These are phyloP conservation scores for Rhizopogon salebrosus DNA, from an alignment of 768 basidiomycete genomes.

Conservation along the genomic window DNA sequence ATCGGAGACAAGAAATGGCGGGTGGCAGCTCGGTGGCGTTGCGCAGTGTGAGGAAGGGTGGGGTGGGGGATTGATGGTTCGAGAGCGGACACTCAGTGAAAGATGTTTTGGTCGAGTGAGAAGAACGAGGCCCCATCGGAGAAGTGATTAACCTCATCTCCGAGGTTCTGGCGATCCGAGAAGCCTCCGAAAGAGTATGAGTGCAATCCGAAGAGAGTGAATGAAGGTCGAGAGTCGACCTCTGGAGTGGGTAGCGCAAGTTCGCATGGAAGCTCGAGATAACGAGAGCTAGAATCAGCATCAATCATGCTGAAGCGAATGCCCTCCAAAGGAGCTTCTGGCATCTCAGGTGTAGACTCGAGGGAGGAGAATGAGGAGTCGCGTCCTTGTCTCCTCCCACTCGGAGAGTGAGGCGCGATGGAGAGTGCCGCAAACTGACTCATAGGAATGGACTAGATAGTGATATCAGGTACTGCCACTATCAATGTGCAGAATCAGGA, in stretches of 20 bases:
- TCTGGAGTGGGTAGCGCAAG: slow-evolving; percentile 13
- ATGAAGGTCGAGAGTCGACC: slow-evolving; percentile 15
- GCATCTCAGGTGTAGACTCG: slow-evolving; percentile 53
- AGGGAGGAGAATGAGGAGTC: slow-evolving; percentile 49
- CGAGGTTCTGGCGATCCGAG: slow-evolving; percentile 27
- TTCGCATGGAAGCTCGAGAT: slow-evolving; percentile 22
- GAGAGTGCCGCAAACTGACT: slow-evolving; percentile 51
- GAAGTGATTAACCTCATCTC: slow-evolving; percentile 38
- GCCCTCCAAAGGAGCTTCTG: slow-evolving; percentile 33
- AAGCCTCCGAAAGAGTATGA: slow-evolving; percentile 41
- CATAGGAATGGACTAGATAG: slow-evolving; percentile 28
- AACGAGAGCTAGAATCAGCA: slow-evolving; percentile 32
- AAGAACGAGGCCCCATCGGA: slow-evolving; percentile 34
- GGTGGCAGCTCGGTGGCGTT: slow-evolving; percentile 25
- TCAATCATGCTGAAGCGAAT: slow-evolving; percentile 33
- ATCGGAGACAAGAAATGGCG: slow-evolving; percentile 13
- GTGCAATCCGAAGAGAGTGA: slow-evolving; percentile 32
- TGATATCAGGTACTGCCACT: background rate
- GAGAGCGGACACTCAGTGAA: slow-evolving; percentile 35
- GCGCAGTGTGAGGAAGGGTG: slow-evolving; percentile 21
- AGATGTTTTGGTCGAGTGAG: slow-evolving; percentile 41
- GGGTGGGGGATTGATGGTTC: slow-evolving; percentile 19
- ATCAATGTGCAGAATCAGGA: background rate
- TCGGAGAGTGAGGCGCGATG: slow-evolving; percentile 49
- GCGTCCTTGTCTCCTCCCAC: slow-evolving; percentile 33